Evolutionary conservation across 345 rosid species (phyloP), one percentile per base, ranked within the genome.

Genomic region (Corymbia maculata): DNA sequence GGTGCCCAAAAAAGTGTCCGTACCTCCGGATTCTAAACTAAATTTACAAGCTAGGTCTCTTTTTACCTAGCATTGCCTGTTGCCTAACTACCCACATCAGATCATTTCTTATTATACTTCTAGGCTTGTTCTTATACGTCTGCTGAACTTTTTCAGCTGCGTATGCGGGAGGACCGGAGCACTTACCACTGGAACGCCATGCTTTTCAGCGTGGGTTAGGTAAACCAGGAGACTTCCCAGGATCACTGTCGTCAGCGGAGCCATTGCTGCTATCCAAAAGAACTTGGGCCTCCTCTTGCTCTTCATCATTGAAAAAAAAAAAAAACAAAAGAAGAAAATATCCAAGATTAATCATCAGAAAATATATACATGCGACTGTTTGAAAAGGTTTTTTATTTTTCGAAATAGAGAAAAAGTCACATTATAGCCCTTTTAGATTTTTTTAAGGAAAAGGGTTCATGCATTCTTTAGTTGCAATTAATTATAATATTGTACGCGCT

Each of bases 231-330:
- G 89, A 86, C 97, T 97, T 89, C 97, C 99, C 79, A 95, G 88
- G 47, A 97, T 85, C 51, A 97, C 97, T 2, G 98, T 93, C 14
- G 96, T 94, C 91, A 97, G 91, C 64, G 99, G 99, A 22, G 98
- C 95, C 97, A 96, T 94, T 90, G 99, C 99, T 86, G 98, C 93
- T 89, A 96, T 90, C 99, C 99, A 97, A 52, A 97, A 97, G 57
- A 95, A 91, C 85, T 89, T 95, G 86, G 98, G 98, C n/a, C 86
- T 90, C 89, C 89, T 95, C 94, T 97, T 95, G 93, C 98, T 94
- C 99, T 97, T 42, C 26, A 75, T 75, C 82, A 19, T 75, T 36
- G 42, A 36, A 36, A 32, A 16, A 68, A 32, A 32, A 32, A 7
- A 15, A 75, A 36, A 36, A 32, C 8, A 68, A 32, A 32, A 32